Base-by-base conservation (phyloP, 2,329 filamentous ascomycete species). In the Fulvia fulva region DNA sequence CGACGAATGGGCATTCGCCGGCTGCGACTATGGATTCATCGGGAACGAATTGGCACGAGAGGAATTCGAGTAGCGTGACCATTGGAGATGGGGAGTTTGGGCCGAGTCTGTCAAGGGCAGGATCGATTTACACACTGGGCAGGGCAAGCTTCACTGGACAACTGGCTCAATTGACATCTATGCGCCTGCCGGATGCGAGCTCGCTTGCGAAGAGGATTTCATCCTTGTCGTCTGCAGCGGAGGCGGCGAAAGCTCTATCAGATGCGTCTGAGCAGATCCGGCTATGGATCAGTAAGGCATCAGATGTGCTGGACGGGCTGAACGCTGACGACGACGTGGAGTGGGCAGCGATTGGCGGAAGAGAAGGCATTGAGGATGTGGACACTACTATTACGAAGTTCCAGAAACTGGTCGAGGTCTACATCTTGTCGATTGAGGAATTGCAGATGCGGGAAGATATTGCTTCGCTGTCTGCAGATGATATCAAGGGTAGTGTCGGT, bases 281-380 rank as follows among this genome's bases (percentile, higher is more conserved):
- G 63, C 87, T 88, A 68, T 99, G 94, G 94, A 96, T 97, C 70
- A 83, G 84, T 63, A 97, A 97, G 73, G 93, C 93, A 0, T 88
- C 88, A 0, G 91, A 96, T 68, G 92, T 97, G 30, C 86, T 99
- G 54, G 84, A 84, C 55, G 92, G 92, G 5, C 79, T 99, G 44
- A 91, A 97, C 72, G 91, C 92, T 54, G 93, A 97, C 63, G 94
- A 97, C 73, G 94, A 99, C 71, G 91, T 97, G 16, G 93, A 97
- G 74, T 99, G 94, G 94, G 92, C 85, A 8, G 84, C 94, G 1
- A 93, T 92, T 1, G 94, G 91, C 53, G 94, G 94, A 1, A 81
- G 88, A 61, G 89, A 93, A 73, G 90, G 90, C 1, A 79, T 93
- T 34, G 87, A 86, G 52, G 83, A 85, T 55, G 83, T 87, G 2